These are phyloP conservation scores for Aristolochia contorta DNA, from an alignment of 164 flowering plant species.

Conservation along the genomic window DNA sequence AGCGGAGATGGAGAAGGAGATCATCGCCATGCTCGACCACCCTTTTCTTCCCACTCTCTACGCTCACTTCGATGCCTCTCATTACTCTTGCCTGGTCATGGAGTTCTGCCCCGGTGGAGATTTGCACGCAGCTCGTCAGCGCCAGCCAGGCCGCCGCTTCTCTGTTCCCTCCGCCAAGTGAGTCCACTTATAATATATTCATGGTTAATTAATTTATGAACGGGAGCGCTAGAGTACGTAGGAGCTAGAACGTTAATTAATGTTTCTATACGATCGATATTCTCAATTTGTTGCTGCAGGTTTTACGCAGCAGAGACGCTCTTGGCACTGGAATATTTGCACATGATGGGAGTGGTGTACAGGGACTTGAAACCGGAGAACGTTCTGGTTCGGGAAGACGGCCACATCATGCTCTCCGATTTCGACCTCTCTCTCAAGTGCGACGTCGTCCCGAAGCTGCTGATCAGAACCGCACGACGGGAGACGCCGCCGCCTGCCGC, in stretches of 20 bases:
- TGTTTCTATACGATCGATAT: too few species aligned
- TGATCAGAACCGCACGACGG: conserved; percentile 18
- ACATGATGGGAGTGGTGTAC: conserved; percentile 86
- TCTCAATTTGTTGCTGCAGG: conserved; percentile 37
- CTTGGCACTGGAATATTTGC: conserved; percentile 75
- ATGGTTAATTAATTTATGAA: too few species aligned
- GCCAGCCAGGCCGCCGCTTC: conserved; percentile 52
- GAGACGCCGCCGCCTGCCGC: conserved; percentile 1
- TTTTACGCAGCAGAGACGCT: conserved; percentile 75
- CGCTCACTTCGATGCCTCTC: conserved; percentile 69
- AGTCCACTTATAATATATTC: conserved; percentile 6
- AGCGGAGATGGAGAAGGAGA: conserved; percentile 84
- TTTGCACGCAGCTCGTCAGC: conserved; percentile 47
- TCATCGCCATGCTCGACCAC: conserved; percentile 68
- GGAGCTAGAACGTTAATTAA: too few species aligned
- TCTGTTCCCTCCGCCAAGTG: conserved; percentile 62
- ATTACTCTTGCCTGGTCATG: conserved; percentile 79
- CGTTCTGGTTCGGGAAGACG: conserved; percentile 71
- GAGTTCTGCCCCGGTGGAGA: conserved; percentile 96
- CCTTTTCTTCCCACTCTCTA: conserved; percentile 83
- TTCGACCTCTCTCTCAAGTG: conserved; percentile 84
- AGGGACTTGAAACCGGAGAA: conserved; percentile 87
- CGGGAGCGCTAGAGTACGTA: too few species aligned
- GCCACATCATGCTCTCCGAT: conserved; percentile 90
- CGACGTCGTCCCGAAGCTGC: conserved; percentile 62